Percentiles rank a stretch among this genome's conserved stretches.
phyloP scores from a whole-genome alignment of 331 rosid genomes.

The Pyrus hybrid region DNA sequence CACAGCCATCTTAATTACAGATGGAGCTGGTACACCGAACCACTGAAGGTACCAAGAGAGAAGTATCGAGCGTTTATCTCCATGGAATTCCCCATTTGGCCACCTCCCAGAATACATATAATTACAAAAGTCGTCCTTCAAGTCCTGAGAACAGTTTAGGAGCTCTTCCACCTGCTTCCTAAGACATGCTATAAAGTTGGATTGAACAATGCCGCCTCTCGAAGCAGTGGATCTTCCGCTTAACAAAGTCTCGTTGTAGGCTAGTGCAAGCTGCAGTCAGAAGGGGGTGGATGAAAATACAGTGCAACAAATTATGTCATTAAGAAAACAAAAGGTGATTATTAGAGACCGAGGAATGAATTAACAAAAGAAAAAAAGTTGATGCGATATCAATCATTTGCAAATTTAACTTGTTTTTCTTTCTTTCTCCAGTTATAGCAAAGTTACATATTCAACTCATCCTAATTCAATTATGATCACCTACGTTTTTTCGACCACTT shows the following conservation, averaged over 20 bases:
- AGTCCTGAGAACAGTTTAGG: slow-evolving; percentile 44
- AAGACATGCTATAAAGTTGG: slow-evolving; percentile 68
- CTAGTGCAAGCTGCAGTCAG: slow-evolving; percentile 39
- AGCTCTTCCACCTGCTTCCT: slow-evolving; percentile 78
- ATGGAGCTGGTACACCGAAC: slow-evolving; percentile 72
- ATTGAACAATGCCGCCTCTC: slow-evolving; percentile 72
- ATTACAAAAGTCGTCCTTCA: slow-evolving; percentile 53
- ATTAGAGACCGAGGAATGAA: too few species aligned
- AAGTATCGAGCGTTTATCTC: slow-evolving; percentile 43
- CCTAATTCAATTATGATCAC: too few species aligned
- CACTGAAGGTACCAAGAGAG: slow-evolving; percentile 94
- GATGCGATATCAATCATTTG: too few species aligned
- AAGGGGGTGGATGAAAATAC: neutral
- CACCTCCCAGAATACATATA: slow-evolving; percentile 67
- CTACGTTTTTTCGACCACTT: too few species aligned
- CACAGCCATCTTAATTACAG: slow-evolving; percentile 34
- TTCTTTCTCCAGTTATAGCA: too few species aligned
- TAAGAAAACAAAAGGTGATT: too few species aligned
- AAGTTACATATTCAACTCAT: too few species aligned
- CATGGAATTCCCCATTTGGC: slow-evolving; percentile 49
- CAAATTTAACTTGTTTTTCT: too few species aligned
- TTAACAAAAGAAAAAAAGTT: too few species aligned
- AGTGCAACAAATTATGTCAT: too few species aligned
- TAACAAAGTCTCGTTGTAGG: slow-evolving; percentile 72
- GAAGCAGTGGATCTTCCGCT: slow-evolving; percentile 56